A percentile compares a stretch with the other conserved stretches of the same genome.
phyloP scores from a whole-genome alignment of 1,284 basidiomycete species.

The Phlebopus sp. region DNA sequence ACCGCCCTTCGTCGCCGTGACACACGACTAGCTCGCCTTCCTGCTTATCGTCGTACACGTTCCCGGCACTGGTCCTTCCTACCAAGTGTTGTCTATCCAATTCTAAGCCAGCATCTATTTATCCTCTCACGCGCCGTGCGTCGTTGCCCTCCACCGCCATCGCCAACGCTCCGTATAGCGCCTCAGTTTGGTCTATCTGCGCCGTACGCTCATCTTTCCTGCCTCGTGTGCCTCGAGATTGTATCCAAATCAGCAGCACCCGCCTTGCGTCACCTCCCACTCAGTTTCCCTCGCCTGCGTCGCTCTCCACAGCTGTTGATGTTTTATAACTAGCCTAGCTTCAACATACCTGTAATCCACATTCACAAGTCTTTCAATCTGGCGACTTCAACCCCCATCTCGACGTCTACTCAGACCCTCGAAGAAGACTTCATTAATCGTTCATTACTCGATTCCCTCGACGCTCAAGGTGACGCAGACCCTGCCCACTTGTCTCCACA shows the following conservation, averaged over 20 bases:
- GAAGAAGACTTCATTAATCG: slow-evolving; percentile 84
- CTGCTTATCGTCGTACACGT: slow-evolving; percentile 23
- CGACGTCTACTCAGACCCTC: slow-evolving; percentile 49
- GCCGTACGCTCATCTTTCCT: slow-evolving; percentile 22
- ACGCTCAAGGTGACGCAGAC: slow-evolving; percentile 78
- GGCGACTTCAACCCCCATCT: slow-evolving; percentile 59
- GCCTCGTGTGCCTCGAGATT: slow-evolving; percentile 25
- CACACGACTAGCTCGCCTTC: slow-evolving; percentile 24
- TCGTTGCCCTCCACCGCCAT: slow-evolving; percentile 19
- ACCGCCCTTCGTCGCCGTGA: slow-evolving; percentile 30
- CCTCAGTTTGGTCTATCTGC: slow-evolving; percentile 16
- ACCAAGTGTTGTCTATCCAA: slow-evolving; percentile 18
- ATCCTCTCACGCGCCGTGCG: slow-evolving; percentile 38
- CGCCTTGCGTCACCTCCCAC: slow-evolving; percentile 30
- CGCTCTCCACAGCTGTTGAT: slow-evolving; percentile 35
- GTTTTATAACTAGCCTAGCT: slow-evolving; percentile 32
- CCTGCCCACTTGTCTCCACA: slow-evolving; percentile 41
- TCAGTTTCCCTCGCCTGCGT: slow-evolving; percentile 16
- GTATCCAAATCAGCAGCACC: slow-evolving; percentile 37
- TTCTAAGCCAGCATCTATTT: slow-evolving; percentile 26
- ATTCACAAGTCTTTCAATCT: slow-evolving; percentile 48
- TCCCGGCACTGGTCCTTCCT: slow-evolving; percentile 14
- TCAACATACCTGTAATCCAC: slow-evolving; percentile 29
- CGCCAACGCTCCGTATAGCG: slow-evolving; percentile 17
- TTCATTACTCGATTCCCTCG: slow-evolving; percentile 73